phyloP scores from a whole-genome alignment of 352 stramenopile genomes.

The Aphanomyces astaci region DNA sequence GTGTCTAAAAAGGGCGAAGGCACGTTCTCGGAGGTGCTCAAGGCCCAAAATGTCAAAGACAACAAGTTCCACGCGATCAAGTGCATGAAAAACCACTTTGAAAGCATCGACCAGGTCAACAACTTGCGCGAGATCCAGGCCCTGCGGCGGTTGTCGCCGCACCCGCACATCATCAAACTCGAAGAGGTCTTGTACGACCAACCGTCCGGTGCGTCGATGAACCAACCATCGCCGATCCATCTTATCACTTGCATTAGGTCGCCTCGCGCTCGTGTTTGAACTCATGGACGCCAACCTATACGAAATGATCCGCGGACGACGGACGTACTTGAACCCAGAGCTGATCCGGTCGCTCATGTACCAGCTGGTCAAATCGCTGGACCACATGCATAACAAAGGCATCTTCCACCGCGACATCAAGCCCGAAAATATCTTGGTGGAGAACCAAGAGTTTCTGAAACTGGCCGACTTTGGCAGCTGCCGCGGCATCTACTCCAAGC shows the following conservation, averaged over 20 bases:
- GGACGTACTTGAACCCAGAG: conserved; percentile 81
- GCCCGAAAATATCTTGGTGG: conserved; percentile 93
- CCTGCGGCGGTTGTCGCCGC: conserved; percentile 86
- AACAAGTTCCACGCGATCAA: conserved; percentile 96
- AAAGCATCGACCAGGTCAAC: conserved; percentile 95
- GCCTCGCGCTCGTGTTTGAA: conserved; percentile 94
- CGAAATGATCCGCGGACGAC: conserved; percentile 89
- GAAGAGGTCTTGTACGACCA: conserved; percentile 94
- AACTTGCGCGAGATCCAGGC: conserved; percentile 94
- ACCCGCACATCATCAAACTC: conserved; percentile 93
- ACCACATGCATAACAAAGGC: conserved; percentile 95
- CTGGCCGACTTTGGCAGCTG: conserved; percentile 94
- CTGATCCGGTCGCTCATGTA: conserved; percentile 83
- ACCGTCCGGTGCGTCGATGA: conserved; percentile 43
- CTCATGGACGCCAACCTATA: conserved; percentile 96
- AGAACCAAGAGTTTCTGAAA: conserved; percentile 57
- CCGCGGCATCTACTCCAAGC: conserved; percentile 92
- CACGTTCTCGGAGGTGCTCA: conserved; percentile 93
- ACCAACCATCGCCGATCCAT: too few species aligned
- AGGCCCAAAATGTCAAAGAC: conserved; percentile 90
- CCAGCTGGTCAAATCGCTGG: conserved; percentile 91
- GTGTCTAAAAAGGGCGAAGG: conserved; percentile 94
- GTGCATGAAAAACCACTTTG: conserved; percentile 97
- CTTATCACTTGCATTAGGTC: conserved; percentile 27
- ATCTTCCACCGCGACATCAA: conserved; percentile 97